Evolutionary conservation across 192 early-diverging fungal species (phyloP).

Genomic region (Backusella morwellensis): DNA sequence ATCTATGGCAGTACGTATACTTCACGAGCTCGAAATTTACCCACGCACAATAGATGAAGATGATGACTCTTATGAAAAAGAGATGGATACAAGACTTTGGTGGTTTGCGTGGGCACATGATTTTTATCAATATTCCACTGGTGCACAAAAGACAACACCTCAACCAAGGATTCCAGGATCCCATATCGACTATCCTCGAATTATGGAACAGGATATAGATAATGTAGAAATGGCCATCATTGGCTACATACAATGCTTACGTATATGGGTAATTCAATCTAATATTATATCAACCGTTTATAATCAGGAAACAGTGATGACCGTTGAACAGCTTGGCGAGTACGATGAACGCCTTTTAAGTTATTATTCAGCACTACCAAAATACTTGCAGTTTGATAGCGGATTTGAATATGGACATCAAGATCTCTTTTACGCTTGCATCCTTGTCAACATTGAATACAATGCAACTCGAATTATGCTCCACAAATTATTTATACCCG

Average conservation of each 20-base stretch:
- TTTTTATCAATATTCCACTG: constrained; percentile 32
- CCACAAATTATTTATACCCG: constrained; percentile 36
- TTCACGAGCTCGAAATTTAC: constrained; percentile 32
- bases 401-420: constrained; percentile 24
- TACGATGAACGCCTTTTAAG: constrained; percentile 21
- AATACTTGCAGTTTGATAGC: constrained; percentile 24
- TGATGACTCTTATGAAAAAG: constrained; percentile 23
- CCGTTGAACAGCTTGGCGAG: constrained; percentile 25
- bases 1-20: constrained; percentile 26
- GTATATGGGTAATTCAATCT: constrained; percentile 33
- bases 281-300: constrained; percentile 32
- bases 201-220: constrained; percentile 33
- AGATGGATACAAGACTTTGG: constrained; percentile 41
- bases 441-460: constrained; percentile 31
- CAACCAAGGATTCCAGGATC: constrained; percentile 12
- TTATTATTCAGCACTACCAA: constrained; percentile 17
- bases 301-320: constrained; percentile 27
- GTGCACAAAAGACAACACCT: constrained; percentile 25
- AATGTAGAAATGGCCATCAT: constrained; percentile 23
- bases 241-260: constrained; percentile 12
- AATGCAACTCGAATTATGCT: constrained; percentile 40
- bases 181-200: constrained; percentile 23
- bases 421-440: constrained; percentile 26
- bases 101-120: constrained; percentile 38
- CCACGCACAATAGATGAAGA: constrained; percentile 26